Conservation (phyloP, 2,329 filamentous ascomycete genomes). For the Fusarium coicis region DNA sequence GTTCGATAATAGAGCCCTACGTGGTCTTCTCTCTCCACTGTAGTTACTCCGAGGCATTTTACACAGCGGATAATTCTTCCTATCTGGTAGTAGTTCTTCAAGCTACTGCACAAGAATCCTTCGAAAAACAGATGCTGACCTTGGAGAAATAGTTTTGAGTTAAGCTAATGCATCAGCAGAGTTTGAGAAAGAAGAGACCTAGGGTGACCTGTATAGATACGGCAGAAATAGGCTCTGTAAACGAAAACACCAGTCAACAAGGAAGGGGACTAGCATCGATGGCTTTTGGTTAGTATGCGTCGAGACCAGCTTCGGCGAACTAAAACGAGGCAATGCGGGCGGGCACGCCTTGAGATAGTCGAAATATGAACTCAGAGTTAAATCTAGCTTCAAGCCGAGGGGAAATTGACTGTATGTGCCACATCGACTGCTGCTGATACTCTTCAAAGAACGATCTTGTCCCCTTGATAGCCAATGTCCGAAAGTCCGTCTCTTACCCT, state of each 20-base stretch:
- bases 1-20: background rate
- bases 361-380: background rate
- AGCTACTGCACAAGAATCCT: background rate
- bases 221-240: too few relatives aligned
- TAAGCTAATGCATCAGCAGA: background rate
- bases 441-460: background rate
- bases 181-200: fast-evolving
- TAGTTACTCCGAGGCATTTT: background rate
- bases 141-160: fast-evolving
- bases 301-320: too few relatives aligned
- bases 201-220: background rate
- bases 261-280: fast-evolving
- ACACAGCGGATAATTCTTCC: background rate
- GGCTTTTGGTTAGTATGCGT: too few relatives aligned
- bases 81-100: background rate
- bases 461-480: background rate
- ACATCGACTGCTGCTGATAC: background rate
- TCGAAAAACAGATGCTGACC: background rate
- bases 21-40: background rate
- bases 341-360: background rate
- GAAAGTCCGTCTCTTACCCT: background rate
- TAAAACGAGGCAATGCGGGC: background rate
- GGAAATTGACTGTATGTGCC: background rate
- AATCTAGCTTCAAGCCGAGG: background rate
- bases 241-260: background rate